Percentiles rank a stretch among this genome's conserved stretches.
These are phyloP conservation scores for Trichoderma parareesei DNA, from an alignment of 495 filamentous ascomycete species.

Conservation along the genomic window DNA sequence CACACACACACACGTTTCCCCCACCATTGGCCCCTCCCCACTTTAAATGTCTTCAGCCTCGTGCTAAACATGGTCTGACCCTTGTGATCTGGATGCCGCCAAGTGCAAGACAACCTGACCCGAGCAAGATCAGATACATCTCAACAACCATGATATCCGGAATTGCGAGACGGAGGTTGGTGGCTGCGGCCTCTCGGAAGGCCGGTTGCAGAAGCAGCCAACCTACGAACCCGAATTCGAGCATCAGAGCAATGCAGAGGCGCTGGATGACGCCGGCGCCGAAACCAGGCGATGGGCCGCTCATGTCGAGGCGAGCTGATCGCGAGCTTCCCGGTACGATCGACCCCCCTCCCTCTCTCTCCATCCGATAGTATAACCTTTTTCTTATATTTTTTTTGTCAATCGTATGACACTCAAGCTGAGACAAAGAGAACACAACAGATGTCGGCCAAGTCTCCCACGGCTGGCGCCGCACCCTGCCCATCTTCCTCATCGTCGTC, in stretches of 20 bases:
- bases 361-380: no score
- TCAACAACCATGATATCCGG: not conserved
- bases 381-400: not conserved
- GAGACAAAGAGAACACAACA: constrained; percentile 3
- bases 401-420: no score
- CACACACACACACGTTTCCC: not conserved
- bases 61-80: constrained; percentile 2
- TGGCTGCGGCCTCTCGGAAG: not conserved
- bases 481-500: constrained; percentile 50
- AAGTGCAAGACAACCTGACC: not conserved
- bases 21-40: not conserved
- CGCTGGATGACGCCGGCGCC: constrained; percentile 37
- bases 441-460: constrained; percentile 24
- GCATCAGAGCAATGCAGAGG: constrained; percentile 16
- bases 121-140: not conserved
- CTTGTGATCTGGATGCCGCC: not conserved
- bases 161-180: not conserved
- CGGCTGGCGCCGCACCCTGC: constrained; percentile 42
- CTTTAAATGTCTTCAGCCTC: constrained; percentile 7
- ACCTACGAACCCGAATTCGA: not conserved
- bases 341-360: not conserved
- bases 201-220: not conserved
- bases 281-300: constrained; percentile 52
- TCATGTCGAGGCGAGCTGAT: constrained; percentile 73
- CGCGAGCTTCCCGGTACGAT: constrained; percentile 62